Evolutionary conservation across 2,329 filamentous ascomycete genomes (phyloP), one percentile per base, ranked within the genome.

Genomic region (Fusarium coffeatum): DNA sequence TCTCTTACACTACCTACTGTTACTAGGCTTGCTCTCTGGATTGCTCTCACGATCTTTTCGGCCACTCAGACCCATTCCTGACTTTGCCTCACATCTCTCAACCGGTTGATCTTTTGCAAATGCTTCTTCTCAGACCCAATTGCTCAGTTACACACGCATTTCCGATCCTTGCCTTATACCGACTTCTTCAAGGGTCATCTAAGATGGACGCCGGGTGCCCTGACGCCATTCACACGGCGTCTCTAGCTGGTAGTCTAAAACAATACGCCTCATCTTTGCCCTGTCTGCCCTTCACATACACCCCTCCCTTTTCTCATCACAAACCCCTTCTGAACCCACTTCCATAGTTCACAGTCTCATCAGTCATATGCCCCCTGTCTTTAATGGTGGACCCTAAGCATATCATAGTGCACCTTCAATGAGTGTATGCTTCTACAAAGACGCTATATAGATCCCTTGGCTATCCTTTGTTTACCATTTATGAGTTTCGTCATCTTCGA

Each of bases 361-460:
- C 68, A 71, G 61, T 66, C 64, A 71, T 65, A 57, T 47, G 51
- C 55, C 73, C 73, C 73, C 69, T 75, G 73, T 60, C 59, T 58
- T 50, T 40, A 56, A 56, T 63, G 59, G 69, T 70, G 73, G 73
- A 68, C 57, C 71, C 40, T 59, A 46, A 60, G 56, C 46, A 71
- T 69, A 74, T 73, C 47, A 46, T 58, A 68, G 40, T 59, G 63
- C 42, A 55, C 49, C 37, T 71, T 16, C 54, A 58, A 40, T 47
- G 59, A 68, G 50, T 57, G 63, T 51, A 74, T 74, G 56, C 69
- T 62, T 55, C 49, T 53, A 57, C 42, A 49, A 68, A 50, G 54
- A 69, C 65, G 54, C 59, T 75, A 74, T 75, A 74, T 70, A 75
- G 71, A 75, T 72, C 65, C 64, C 57, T 72, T 65, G 53, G 56